phyloP scores from a whole-genome alignment of 2,329 filamentous ascomycete species.

The Diaporthe helianthi region DNA sequence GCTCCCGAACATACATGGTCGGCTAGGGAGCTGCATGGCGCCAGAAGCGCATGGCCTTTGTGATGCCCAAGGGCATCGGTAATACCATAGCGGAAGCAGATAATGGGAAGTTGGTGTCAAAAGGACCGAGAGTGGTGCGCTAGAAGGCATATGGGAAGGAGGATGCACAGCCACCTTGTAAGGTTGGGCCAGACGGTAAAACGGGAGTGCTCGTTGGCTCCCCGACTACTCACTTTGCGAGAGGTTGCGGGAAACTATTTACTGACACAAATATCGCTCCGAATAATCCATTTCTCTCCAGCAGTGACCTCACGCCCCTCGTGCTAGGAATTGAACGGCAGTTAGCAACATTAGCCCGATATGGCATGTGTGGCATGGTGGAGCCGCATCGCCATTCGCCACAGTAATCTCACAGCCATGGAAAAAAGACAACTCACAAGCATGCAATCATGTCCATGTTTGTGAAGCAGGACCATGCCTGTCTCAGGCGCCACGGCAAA shows the following conservation, averaged over 20 bases:
- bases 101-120: neutral
- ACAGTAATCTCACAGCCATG: neutral
- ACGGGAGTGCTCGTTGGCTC: neutral
- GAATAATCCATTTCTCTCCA: conserved; percentile 78
- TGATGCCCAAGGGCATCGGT: too few relatives aligned
- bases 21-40: too few relatives aligned
- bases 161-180: too few relatives aligned
- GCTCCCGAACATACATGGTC: neutral
- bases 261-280: conserved; percentile 70
- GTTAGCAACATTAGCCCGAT: neutral
- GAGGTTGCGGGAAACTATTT: conserved; percentile 42
- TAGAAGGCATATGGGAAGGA: neutral
- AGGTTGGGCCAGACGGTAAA: too few relatives aligned
- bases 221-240: too few relatives aligned
- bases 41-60: neutral
- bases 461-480: conserved; percentile 87
- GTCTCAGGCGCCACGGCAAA: conserved; percentile 78
- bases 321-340: conserved; percentile 49
- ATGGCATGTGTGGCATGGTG: neutral
- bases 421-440: conserved; percentile 57
- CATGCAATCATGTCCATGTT: conserved; percentile 88
- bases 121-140: neutral
- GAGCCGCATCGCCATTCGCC: neutral
- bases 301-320: conserved; percentile 70
- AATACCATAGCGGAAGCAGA: neutral